Base-by-base conservation (phyloP, 129 eudicot genomes). In the Tanacetum coccineum region DNA sequence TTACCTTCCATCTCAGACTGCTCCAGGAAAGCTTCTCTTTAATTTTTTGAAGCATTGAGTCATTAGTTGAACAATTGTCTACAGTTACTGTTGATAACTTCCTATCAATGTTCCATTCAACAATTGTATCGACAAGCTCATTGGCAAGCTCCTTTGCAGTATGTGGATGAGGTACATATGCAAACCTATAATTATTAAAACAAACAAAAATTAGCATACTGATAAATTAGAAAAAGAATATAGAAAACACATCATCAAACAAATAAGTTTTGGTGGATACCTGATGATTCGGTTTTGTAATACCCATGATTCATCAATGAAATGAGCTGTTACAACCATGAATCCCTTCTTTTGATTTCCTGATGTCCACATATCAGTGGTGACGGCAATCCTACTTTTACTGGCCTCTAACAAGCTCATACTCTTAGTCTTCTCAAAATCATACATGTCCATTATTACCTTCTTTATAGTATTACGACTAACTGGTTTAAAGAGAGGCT, bases 281-380 rank as follows among this genome's bases (percentile, higher is more conserved):
- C 55, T n/a, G n/a, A 50, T 13, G 13, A 50, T n/a, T 5, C 55
- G 2, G n/a, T 50, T 50, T 14, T 50, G 55, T 14, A 50, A n/a
- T n/a, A 14, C 55, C 59, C 59, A 54, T 17, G 59, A 54, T 6
- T 54, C 59, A 54, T 54, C 28, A 13, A 68, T 75, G 42, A 48
- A 67, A 28, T 75, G 58, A n/a, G 64, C 44, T 0, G 70, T 75
- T 49, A 67, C 40, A 4, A 45, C 73, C 74, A 75, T 67, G 32
- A 44, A 75, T 12, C 79, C 74, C 9, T 15, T 75, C 47, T 59
- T 48, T 59, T 67, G 79, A 40, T 75, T 67, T 9, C 12, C 0
- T 7, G 68, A 6, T n/a, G n/a, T 76, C 75, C 70, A 76, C 75
- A 76, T 59, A 61, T 76, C 70, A 0, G 64, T 68, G 4, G 75